Evolutionary conservation across 306 rosid genomes (phyloP), one percentile per base, ranked within the genome.

Genomic region (Abrus precatorius): DNA sequence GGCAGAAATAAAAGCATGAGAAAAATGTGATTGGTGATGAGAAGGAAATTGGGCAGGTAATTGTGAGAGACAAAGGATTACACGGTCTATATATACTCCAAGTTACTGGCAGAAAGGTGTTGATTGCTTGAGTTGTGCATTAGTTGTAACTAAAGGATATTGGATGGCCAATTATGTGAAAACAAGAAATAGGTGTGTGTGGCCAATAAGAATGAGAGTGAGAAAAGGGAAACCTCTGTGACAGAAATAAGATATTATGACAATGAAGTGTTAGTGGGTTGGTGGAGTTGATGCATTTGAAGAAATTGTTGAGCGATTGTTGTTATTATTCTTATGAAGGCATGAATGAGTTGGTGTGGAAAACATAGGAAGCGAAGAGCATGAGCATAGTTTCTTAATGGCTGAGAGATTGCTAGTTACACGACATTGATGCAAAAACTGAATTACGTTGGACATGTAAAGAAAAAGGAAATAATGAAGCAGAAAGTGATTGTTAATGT

Each of bases 201-300:
- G 20, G 20, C 59, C 49, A 47, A 34, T 30, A 28, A 29, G 84
- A 60, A 80, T 56, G 1, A 89, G 85, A 34, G 94, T 86, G 40
- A 85, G 86, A 81, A 81, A 76, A 8, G 85, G 79, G 71, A 66
- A 85, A 83, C 94, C 88, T 84, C 81, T 81, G 8, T 68, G 87
- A 59, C 66, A 74, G 14, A 86, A 89, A 63, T 81, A 48, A 14
- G 92, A 89, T 65, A 91, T 70, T 7, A 93, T 41, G 29, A 76
- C 68, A 69, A 89, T 93, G 78, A 85, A 89, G 72, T 87, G 85
- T n/a, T 43, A 89, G 66, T 66, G 87, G 84, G 83, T 43, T 79
- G 30, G 84, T 63, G 69, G 90, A 85, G 28, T 84, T 83, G 63
- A 88, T 80, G 87, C 89, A 91, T 80, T 83, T 88, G 90, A 93